Evolutionary conservation across 1,284 basidiomycete genomes (phyloP).

Genomic region (Rhodotorula sp.): DNA sequence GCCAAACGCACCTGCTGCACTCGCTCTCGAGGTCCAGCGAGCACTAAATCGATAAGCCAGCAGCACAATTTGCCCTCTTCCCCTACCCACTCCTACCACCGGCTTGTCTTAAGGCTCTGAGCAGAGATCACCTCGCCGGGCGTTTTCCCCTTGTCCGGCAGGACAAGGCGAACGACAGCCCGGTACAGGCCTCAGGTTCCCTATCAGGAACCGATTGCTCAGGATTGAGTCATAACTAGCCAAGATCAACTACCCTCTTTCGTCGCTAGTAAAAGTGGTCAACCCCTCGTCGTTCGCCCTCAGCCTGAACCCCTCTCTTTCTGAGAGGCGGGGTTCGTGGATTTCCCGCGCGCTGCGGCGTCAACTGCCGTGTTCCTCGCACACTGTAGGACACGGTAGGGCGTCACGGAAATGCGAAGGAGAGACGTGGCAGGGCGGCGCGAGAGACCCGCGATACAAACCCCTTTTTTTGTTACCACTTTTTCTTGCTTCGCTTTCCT

Average conservation of each 20-base stretch:
- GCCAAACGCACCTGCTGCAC: too few species aligned
- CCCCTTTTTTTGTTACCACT: too few species aligned
- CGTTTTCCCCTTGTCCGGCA: too few species aligned
- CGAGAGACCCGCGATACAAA: slow-evolving; percentile 1
- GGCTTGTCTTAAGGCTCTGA: slow-evolving; percentile 39
- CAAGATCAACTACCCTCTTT: slow-evolving; percentile 6
- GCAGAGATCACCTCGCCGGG: slow-evolving; percentile 18
- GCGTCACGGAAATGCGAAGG: slow-evolving; percentile 6
- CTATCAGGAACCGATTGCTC: slow-evolving; percentile 28
- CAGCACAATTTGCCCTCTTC: background rate
- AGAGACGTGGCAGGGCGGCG: background rate
- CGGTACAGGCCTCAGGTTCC: slow-evolving; percentile 23
- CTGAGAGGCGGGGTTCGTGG: background rate
- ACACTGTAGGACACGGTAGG: slow-evolving; percentile 3
- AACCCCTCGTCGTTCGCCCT: background rate
- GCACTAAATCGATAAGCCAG: too few species aligned
- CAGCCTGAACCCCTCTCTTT: background rate
- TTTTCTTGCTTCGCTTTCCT: background rate
- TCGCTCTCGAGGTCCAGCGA: too few species aligned
- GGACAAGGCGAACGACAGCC: background rate
- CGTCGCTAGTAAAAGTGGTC: background rate
- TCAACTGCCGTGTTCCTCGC: slow-evolving; percentile 10
- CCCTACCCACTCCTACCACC: background rate
- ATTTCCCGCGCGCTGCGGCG: slow-evolving; percentile 6
- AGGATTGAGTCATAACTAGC: slow-evolving; percentile 38